Evolutionary conservation across 306 rosid genomes (phyloP).

Genomic region (Rosa rugosa): DNA sequence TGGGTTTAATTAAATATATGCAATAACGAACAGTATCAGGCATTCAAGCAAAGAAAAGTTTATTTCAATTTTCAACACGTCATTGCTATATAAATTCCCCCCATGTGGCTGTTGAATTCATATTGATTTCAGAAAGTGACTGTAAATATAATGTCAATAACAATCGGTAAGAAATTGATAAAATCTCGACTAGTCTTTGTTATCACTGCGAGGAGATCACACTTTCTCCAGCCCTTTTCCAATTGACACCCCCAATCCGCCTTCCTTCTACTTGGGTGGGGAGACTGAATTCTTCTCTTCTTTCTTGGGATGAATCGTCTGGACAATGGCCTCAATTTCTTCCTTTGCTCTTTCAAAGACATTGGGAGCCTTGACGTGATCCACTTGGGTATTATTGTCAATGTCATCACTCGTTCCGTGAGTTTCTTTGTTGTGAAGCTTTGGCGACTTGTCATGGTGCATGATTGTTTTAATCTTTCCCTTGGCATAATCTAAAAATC

Average conservation of each 20-base stretch:
- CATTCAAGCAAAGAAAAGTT: background rate
- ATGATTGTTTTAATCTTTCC: conserved; percentile 44
- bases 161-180: conserved; percentile 8
- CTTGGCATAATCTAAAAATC: conserved; percentile 41
- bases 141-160: background rate
- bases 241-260: conserved; percentile 15
- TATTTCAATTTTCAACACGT: background rate
- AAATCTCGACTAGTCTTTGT: conserved; percentile 26
- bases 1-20: background rate
- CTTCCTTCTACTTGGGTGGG: conserved; percentile 24
- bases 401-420: conserved; percentile 63
- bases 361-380: conserved; percentile 61
- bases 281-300: conserved; percentile 22
- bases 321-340: conserved; percentile 65
- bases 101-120: background rate
- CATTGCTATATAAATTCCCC: background rate
- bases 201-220: conserved; percentile 8
- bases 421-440: conserved; percentile 55
- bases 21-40: background rate
- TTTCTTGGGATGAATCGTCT: conserved; percentile 58
- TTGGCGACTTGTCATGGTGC: conserved; percentile 50
- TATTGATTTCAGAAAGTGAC: background rate
- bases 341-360: conserved; percentile 66
- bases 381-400: conserved; percentile 50
- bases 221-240: conserved; percentile 21